Base-by-base conservation (phyloP, 1,284 basidiomycete species). In the Moniliella sp. region DNA sequence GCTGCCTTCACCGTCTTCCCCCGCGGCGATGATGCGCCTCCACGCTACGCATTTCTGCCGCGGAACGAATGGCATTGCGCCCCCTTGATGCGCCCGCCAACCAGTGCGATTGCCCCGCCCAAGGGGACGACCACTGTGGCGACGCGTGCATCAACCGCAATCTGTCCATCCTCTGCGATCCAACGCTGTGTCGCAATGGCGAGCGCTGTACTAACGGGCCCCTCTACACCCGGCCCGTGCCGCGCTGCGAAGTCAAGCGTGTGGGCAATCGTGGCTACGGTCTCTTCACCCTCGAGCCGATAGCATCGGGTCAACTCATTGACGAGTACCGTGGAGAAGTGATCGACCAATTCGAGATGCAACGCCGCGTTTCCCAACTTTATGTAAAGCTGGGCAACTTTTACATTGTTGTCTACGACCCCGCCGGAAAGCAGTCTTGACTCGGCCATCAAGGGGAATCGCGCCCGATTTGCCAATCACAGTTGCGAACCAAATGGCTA, bases 281-380 rank as follows among this genome's bases (percentile, higher is more conserved):
- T 9, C 37, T 57, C 5, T 33, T 36, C 26, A 46, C 51, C 28
- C 39, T 40, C 16, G 38, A 48, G 28, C 31, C 41, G 3, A 39
- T 57, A 37, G 30, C 36, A 17, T 39, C 35, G 36, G 44, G 41
- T 14, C 35, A 40, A 5, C 51, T 52, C 18, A 41, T 56, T 29
- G 50, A 46, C 34, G 50, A 56, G 35, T 56, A 56, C 27, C 45
- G 53, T 15, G 53, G 53, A 18, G 53, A 56, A 30, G 44, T 56
- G 11, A 51, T 56, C 39, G 32, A 51, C 18, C 33, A 48, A 4
- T 25, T 30, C 14, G 50, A 56, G 34, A 42, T 41, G 2, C 34
- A 33, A n/a, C 44, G 49, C 26, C 39, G 53, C 15, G 43, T 44
- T 13, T 43, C 27, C 9, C 43, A 47, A 16, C 31, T 39, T 28